phyloP scores from a whole-genome alignment of 1,284 basidiomycete genomes.

The Fistulinella cinereoalba region DNA sequence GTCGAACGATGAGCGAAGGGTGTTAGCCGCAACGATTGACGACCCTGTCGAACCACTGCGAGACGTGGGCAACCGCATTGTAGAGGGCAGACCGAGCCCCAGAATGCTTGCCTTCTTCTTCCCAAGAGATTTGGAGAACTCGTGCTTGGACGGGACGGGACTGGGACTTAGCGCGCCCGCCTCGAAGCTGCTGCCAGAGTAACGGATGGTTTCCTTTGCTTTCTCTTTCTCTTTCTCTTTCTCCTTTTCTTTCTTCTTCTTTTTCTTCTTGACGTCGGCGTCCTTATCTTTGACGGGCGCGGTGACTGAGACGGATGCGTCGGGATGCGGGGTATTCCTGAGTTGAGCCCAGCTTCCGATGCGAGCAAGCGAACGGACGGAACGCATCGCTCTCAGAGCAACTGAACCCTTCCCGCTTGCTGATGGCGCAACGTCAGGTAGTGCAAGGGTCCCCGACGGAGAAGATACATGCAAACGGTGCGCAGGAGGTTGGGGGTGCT shows the following conservation, averaged over 20 bases:
- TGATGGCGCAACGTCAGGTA: slow-evolving; percentile 22
- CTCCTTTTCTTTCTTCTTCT: slow-evolving; percentile 22
- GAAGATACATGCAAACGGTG: slow-evolving; percentile 18
- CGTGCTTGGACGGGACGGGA: slow-evolving; percentile 31
- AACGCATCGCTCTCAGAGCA: slow-evolving; percentile 72
- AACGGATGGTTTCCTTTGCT: slow-evolving; percentile 36
- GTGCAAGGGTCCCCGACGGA: slow-evolving; percentile 17
- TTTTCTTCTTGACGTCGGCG: slow-evolving; percentile 36
- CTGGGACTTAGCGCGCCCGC: slow-evolving; percentile 49
- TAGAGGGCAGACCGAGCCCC: slow-evolving; percentile 46
- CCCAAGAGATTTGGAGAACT: slow-evolving; percentile 36
- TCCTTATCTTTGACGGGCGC: slow-evolving; percentile 33
- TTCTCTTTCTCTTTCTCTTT: slow-evolving; percentile 32
- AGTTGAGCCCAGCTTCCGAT: slow-evolving; percentile 70
- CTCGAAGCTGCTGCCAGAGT: slow-evolving; percentile 65
- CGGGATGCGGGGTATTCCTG: slow-evolving; percentile 37
- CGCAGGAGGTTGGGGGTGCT: slow-evolving; percentile 8
- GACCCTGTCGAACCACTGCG: slow-evolving; percentile 44
- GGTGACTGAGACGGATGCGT: slow-evolving; percentile 26
- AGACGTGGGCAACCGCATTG: slow-evolving; percentile 47
- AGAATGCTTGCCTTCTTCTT: slow-evolving; percentile 61
- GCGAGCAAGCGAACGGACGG: slow-evolving; percentile 65
- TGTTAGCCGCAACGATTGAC: slow-evolving; percentile 24
- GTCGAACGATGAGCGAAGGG: slow-evolving; percentile 45
- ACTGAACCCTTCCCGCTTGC: slow-evolving; percentile 50